phyloP scores from a whole-genome alignment of 768 basidiomycete genomes.

The Mycena amicta region DNA sequence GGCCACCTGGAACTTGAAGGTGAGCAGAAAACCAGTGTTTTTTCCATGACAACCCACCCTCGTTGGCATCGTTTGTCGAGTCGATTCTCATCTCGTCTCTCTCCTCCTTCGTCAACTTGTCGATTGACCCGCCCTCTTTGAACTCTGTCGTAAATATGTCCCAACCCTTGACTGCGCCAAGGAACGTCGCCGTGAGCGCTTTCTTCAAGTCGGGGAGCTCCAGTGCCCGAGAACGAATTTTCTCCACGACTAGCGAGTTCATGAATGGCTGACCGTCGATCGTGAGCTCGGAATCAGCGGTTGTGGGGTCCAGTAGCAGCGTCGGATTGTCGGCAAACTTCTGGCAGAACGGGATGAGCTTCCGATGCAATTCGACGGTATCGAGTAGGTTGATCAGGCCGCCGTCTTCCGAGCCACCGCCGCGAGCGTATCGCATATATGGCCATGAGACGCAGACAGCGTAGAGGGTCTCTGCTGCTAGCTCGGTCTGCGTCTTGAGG shows the following conservation, averaged over 20 bases:
- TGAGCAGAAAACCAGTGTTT: neutral
- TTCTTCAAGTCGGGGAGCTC: neutral
- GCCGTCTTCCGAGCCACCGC: neutral
- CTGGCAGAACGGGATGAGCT: neutral
- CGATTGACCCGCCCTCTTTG: neutral
- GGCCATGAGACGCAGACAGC: constrained; percentile 25
- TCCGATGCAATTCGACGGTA: neutral
- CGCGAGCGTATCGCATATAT: constrained; percentile 20
- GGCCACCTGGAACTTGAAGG: neutral
- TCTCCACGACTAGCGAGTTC: neutral
- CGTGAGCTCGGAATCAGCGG: neutral
- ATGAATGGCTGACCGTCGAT: neutral
- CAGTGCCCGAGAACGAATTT: neutral
- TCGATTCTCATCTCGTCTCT: neutral
- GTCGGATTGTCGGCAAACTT: neutral
- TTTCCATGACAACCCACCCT: neutral
- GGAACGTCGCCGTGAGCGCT: neutral
- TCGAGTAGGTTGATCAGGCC: neutral
- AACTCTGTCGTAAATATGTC: neutral
- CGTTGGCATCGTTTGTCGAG: neutral
- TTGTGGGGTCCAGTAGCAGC: neutral
- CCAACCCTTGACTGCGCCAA: neutral
- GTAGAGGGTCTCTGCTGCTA: constrained; percentile 26
- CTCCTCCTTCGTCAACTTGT: neutral
- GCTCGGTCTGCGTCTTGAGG: constrained; percentile 24